Evolutionary conservation across 208 protist species (phyloP).

Genomic region (Crithidia sp.): DNA sequence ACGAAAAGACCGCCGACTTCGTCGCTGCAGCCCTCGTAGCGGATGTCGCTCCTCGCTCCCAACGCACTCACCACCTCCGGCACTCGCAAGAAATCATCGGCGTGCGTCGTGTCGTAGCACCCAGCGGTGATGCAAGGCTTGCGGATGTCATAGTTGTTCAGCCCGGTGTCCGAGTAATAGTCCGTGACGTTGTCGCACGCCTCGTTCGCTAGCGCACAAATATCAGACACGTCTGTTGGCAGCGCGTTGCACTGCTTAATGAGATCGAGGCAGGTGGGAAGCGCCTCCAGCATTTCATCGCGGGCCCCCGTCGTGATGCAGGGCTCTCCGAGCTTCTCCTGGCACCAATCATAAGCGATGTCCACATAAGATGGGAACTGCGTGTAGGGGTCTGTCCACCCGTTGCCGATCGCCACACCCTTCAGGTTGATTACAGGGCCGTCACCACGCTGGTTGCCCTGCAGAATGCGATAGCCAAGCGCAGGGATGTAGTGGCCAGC

Average conservation of each 20-base stretch:
- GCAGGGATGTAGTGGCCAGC: slow-evolving; percentile 81
- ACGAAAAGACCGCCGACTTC: slow-evolving; percentile 54
- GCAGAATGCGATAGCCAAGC: slow-evolving; percentile 42
- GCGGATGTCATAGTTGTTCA: slow-evolving; percentile 89
- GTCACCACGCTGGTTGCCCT: slow-evolving; percentile 9
- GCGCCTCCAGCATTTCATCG: slow-evolving; percentile 35
- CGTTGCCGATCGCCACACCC: slow-evolving; percentile 88
- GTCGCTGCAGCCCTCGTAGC: slow-evolving; percentile 75
- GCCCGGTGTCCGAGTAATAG: slow-evolving; percentile 1
- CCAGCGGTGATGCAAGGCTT: slow-evolving; percentile 48
- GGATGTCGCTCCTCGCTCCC: slow-evolving; percentile 39
- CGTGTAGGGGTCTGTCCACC: slow-evolving; percentile 74
- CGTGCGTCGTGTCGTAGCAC: slow-evolving; percentile 83
- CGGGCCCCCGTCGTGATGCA: slow-evolving; percentile 46
- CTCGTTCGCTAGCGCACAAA: neutral
- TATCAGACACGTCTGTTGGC: neutral
- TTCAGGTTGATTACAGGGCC: slow-evolving; percentile 45
- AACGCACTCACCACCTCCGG: slow-evolving; percentile 54
- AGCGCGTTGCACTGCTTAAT: slow-evolving; percentile 40
- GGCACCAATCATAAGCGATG: slow-evolving; percentile 67
- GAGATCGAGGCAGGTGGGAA: slow-evolving; percentile 49
- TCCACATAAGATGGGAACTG: slow-evolving; percentile 73
- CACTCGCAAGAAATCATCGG: slow-evolving; percentile 58
- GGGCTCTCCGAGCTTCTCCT: slow-evolving; percentile 36
- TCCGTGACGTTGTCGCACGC: neutral